Percentiles rank a stretch among this genome's conserved stretches.
phyloP scores from a whole-genome alignment of 352 stramenopile genomes.

The Phytophthora fragariae region DNA sequence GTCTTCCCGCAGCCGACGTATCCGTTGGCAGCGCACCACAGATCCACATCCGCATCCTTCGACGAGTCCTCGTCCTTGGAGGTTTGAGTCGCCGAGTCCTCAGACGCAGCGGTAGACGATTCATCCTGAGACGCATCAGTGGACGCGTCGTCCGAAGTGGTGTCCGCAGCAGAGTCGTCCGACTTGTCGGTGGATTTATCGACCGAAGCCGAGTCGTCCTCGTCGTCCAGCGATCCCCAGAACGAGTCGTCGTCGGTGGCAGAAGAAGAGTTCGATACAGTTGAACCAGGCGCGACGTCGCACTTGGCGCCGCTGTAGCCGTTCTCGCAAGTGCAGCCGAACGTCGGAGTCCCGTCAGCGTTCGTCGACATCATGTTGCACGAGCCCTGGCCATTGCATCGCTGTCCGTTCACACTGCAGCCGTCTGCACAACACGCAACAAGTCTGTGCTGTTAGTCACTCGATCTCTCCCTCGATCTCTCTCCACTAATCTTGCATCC shows the following conservation, averaged over 20 bases:
- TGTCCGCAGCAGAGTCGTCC: constrained; percentile 7
- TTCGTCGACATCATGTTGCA: constrained; percentile 59
- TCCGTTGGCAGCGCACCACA: not conserved
- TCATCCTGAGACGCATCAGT: not conserved
- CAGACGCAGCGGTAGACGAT: constrained; percentile 5
- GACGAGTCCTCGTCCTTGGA: not conserved
- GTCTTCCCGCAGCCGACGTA: not conserved
- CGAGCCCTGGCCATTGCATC: constrained; percentile 80
- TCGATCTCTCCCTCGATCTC: not conserved
- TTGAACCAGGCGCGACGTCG: constrained; percentile 22
- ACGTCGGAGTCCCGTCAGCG: constrained; percentile 48
- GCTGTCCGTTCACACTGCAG: constrained; percentile 63
- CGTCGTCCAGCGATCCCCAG: constrained; percentile 1
- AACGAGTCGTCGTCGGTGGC: constrained; percentile 9
- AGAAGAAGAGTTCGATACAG: constrained; percentile 18
- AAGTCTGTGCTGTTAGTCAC: not conserved
- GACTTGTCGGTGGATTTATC: constrained; percentile 1
- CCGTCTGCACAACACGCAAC: constrained; percentile 26
- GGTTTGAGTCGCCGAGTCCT: constrained; percentile 8
- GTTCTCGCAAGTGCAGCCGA: constrained; percentile 70
- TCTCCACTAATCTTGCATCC: not conserved
- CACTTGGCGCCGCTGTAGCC: constrained; percentile 79
- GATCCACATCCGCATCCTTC: not conserved
- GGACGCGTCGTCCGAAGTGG: constrained; percentile 8
- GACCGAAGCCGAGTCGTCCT: not conserved